Base-by-base conservation (phyloP, 177 flowering plant species). In the Vitis hybrid region DNA sequence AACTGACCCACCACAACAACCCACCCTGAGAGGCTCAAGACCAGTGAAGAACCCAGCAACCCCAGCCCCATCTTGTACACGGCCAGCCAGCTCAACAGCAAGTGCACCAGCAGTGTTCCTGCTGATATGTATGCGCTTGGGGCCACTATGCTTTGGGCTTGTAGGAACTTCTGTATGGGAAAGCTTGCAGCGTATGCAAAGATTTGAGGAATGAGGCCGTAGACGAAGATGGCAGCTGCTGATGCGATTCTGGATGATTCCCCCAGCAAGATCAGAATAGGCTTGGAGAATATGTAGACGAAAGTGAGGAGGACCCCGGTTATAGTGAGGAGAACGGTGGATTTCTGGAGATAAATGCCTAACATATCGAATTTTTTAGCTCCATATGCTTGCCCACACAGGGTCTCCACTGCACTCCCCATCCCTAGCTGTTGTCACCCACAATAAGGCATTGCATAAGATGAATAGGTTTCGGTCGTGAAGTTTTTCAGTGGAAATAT, bases 71-170 rank as follows among this genome's bases (percentile, higher is more conserved):
- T 72, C 72, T 85, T 86, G 55, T 73, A 61, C 70, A 91, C 83
- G 2, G 86, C 74, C 4, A 90, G 60, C 97, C 97, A 95, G 72
- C 83, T 86, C 11, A 95, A 75, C 11, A 89, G 13, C 0, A 84
- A 56, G 72, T 92, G 98, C 1, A 90, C 49, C 5, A 71, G 53
- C 19, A 92, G 75, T 0, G 84, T 82, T 20, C 78, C 83, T 0
- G 63, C 59, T 2, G 95, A 73, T 31, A 95, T 86, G 67, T 72
- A 71, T 0, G 82, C 75, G 71, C 73, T 17, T 0, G 80, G 79
- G 0, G 90, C 86, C 86, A 95, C 90, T 11, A 75, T 92, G 81
- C 97, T 84, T 72, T 95, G 98, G 0, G 98, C 84, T 64, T 92
- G 98, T 58, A 95, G 75, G 77, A 95, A 95, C 72, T 91, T 94